These are phyloP conservation scores for Aaosphaeria arxii DNA, from an alignment of 2,329 filamentous ascomycete genomes.

Conservation along the genomic window DNA sequence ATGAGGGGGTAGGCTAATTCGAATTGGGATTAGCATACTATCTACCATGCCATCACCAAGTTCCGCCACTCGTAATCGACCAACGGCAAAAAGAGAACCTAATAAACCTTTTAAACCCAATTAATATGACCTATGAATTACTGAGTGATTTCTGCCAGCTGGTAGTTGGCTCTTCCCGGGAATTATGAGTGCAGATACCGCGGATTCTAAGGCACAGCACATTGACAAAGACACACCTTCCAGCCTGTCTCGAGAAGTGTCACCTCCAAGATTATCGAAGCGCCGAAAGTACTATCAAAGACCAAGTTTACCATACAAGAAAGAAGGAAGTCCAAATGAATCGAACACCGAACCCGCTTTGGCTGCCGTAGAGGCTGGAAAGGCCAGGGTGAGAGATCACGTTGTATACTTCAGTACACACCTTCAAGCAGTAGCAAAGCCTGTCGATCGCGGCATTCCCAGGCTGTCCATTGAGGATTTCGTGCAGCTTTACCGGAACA, in stretches of 20 bases:
- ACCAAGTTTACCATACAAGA: neutral
- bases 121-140: too few species aligned
- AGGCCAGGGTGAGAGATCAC: slow-evolving; percentile 47
- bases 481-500: slow-evolving; percentile 46
- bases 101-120: too few species aligned
- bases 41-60: too few species aligned
- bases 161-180: too few species aligned
- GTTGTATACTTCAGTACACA: slow-evolving; percentile 47
- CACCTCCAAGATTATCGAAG: slow-evolving; percentile 17
- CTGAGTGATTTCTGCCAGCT: too few species aligned
- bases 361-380: slow-evolving; percentile 53
- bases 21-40: too few species aligned
- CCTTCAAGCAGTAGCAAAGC: slow-evolving; percentile 31
- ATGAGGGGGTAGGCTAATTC: too few species aligned
- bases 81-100: too few species aligned
- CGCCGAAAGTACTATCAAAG: slow-evolving; percentile 8
- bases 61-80: too few species aligned
- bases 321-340: neutral
- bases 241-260: slow-evolving; percentile 20
- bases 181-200: too few species aligned
- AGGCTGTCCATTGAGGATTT: slow-evolving; percentile 44
- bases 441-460: slow-evolving; percentile 14
- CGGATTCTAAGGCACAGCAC: too few species aligned
- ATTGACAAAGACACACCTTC: slow-evolving; percentile 5
- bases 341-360: slow-evolving; percentile 9